phyloP scores from a whole-genome alignment of 2,329 filamentous ascomycete genomes.

The Hypoxylon sp. region DNA sequence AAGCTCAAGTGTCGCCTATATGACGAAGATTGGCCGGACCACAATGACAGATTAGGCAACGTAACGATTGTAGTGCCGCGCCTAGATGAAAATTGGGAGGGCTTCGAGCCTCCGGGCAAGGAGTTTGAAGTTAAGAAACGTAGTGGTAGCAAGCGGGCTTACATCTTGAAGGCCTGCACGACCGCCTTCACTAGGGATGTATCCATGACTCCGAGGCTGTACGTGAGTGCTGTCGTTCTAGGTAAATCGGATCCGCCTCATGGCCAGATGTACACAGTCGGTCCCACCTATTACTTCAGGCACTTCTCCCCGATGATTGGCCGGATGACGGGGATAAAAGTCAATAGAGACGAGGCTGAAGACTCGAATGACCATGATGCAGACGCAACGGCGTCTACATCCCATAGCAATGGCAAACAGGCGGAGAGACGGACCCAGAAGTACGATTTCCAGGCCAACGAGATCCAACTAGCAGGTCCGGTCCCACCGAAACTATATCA shows the following conservation, averaged over 20 bases:
- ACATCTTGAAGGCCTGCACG: conserved; percentile 78
- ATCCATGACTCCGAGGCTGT: conserved; percentile 79
- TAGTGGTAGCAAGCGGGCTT: conserved; percentile 88
- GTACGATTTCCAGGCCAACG: conserved; percentile 95
- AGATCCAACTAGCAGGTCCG: conserved; percentile 89
- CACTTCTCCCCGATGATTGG: conserved; percentile 94
- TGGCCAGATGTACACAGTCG: conserved; percentile 83
- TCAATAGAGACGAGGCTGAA: conserved; percentile 71
- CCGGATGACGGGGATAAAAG: conserved; percentile 80
- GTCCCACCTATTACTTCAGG: conserved; percentile 80
- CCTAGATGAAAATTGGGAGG: conserved; percentile 77
- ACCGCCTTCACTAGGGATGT: conserved; percentile 72
- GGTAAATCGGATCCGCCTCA: conserved; percentile 79
- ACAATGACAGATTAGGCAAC: conserved; percentile 90
- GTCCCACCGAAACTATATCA: conserved; percentile 87
- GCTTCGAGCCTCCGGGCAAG: conserved; percentile 72
- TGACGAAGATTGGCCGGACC: conserved; percentile 89
- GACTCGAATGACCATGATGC: conserved; percentile 57
- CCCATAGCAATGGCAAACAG: conserved; percentile 43
- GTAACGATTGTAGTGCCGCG: conserved; percentile 77
- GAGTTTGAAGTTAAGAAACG: conserved; percentile 84
- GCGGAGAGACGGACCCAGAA: conserved; percentile 72
- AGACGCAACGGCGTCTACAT: conserved; percentile 34
- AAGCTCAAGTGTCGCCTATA: conserved; percentile 87
- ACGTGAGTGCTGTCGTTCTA: conserved; percentile 82